phyloP scores from a whole-genome alignment of 345 rosid species.

The Aurinia saxatilis region DNA sequence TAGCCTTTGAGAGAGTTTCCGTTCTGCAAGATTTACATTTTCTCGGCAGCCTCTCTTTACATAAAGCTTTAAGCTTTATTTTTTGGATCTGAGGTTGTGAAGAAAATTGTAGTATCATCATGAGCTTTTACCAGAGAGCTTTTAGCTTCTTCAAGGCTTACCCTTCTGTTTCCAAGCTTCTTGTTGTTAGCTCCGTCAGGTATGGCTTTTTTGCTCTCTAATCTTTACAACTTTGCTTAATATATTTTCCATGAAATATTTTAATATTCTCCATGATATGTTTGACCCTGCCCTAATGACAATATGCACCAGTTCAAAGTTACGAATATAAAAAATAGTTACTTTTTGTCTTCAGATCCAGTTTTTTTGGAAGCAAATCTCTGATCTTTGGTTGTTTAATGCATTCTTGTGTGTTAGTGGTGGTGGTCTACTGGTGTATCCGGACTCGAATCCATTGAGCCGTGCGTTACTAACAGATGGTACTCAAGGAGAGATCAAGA shows the following conservation, averaged over 20 bases:
- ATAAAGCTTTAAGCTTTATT: slow-evolving; percentile 3
- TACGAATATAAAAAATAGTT: too few relatives aligned
- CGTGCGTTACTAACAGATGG: slow-evolving; percentile 5
- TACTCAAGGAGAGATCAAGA: slow-evolving; percentile 24
- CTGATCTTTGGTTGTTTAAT: not conserved
- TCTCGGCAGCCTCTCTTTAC: too few relatives aligned
- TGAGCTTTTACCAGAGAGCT: slow-evolving; percentile 36
- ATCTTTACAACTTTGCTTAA: too few relatives aligned
- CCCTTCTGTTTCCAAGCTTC: slow-evolving; percentile 46
- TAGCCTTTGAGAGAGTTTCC: too few relatives aligned
- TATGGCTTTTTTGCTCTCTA: not conserved
- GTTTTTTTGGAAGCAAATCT: too few relatives aligned
- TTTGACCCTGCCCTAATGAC: not conserved
- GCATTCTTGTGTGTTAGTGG: slow-evolving; percentile 33
- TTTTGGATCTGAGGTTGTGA: not conserved
- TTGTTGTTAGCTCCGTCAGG: slow-evolving; percentile 48
- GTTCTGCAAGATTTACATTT: too few relatives aligned
- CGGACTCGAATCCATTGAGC: slow-evolving; percentile 29
- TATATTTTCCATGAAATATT: not conserved
- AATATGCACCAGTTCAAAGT: too few relatives aligned
- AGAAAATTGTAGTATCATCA: slow-evolving; percentile 14
- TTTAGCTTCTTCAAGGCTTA: slow-evolving; percentile 32
- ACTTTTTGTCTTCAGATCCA: too few relatives aligned
- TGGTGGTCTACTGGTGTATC: slow-evolving; percentile 45
- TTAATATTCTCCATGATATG: not conserved